A percentile compares a stretch with the other conserved stretches of the same genome.
Conservation (phyloP, 306 rosid species). For the Parietaria judaica region DNA sequence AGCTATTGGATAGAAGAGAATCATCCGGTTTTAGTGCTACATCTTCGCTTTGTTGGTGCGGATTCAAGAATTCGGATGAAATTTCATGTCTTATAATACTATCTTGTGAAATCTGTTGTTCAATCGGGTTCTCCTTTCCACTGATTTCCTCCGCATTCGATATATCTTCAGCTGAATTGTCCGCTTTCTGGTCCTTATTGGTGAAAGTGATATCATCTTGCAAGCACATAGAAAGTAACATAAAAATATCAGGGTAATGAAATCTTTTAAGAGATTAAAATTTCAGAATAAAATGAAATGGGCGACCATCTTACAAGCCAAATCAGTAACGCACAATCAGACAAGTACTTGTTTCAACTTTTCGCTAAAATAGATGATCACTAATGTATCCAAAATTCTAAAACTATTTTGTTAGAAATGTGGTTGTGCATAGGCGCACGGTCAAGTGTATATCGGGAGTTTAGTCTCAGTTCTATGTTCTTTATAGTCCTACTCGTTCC, state of each 20-base stretch:
- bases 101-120: conserved; percentile 30
- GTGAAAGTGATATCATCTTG: conserved; percentile 69
- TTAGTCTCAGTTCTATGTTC: too few relatives aligned
- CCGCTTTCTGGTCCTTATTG: conserved; percentile 41
- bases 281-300: too few relatives aligned
- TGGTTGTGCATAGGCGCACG: too few relatives aligned
- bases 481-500: too few relatives aligned
- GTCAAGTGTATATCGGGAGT: too few relatives aligned
- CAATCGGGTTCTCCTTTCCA: conserved; percentile 23
- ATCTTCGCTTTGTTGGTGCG: conserved; percentile 42
- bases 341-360: too few relatives aligned
- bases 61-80: conserved; percentile 23
- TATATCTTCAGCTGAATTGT: conserved; percentile 28
- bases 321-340: too few relatives aligned
- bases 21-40: conserved; percentile 22
- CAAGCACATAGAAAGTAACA: conserved; percentile 19
- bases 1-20: conserved; percentile 23
- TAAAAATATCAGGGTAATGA: neutral
- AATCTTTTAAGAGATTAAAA: too few relatives aligned
- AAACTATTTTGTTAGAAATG: too few relatives aligned
- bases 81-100: conserved; percentile 16
- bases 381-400: too few relatives aligned
- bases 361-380: too few relatives aligned
- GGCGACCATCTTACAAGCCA: too few relatives aligned
- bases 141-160: conserved; percentile 22